phyloP scores from a whole-genome alignment of 306 rosid species.

The Prunus davidiana region DNA sequence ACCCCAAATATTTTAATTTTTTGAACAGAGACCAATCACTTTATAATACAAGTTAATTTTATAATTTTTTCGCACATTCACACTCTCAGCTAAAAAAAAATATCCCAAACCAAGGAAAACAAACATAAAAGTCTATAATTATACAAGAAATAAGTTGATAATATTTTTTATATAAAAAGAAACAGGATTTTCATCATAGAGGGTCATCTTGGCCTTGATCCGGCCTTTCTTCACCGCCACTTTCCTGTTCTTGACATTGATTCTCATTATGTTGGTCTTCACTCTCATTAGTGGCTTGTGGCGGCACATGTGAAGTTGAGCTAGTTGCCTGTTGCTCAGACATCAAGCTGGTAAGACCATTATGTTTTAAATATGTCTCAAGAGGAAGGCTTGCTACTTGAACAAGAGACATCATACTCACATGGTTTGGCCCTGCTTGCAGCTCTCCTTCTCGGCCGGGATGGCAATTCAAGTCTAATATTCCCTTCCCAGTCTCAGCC shows the following conservation, averaged over 20 bases:
- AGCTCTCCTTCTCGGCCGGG: slow-evolving; percentile 65
- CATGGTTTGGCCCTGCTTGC: slow-evolving; percentile 42
- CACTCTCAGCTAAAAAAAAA: slow-evolving; percentile 2
- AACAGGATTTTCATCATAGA: slow-evolving; percentile 26
- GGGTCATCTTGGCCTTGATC: slow-evolving; percentile 57
- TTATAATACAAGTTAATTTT: slow-evolving; percentile 9
- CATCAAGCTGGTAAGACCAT: slow-evolving; percentile 79
- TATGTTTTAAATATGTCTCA: slow-evolving; percentile 76
- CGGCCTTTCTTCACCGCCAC: slow-evolving; percentile 53
- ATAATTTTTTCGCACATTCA: background rate
- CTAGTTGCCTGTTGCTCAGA: slow-evolving; percentile 69
- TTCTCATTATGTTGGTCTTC: slow-evolving; percentile 63
- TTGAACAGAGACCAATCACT: background rate
- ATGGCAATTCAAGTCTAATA: slow-evolving; percentile 74
- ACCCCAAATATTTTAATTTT: background rate
- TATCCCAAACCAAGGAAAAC: slow-evolving; percentile 12
- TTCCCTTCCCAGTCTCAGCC: slow-evolving; percentile 65
- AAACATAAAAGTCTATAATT: slow-evolving; percentile 21
- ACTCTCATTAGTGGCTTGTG: slow-evolving; percentile 53
- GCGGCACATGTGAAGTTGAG: slow-evolving; percentile 52
- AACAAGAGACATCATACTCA: slow-evolving; percentile 79
- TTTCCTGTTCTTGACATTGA: slow-evolving; percentile 49
- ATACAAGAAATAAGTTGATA: slow-evolving; percentile 9
- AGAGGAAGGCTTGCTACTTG: slow-evolving; percentile 84
- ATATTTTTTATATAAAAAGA: background rate